Percentiles rank a stretch among this genome's conserved stretches.
Evolutionary conservation across 176 grass and related monocot genomes (phyloP).

Genomic region (Bromus sterilis): DNA sequence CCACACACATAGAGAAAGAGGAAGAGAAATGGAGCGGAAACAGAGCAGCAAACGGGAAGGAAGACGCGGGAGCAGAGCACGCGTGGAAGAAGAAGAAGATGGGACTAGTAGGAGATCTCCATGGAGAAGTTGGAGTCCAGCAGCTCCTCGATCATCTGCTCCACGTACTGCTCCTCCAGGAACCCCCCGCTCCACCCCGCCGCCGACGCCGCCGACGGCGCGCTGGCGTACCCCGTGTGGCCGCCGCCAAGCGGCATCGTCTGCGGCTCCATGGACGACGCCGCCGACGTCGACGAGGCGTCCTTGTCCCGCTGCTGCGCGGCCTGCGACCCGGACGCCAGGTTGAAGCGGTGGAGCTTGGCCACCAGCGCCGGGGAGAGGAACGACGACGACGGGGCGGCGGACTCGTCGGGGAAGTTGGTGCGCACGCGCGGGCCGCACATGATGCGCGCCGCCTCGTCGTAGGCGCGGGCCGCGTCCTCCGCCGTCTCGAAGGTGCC

Average conservation of each 20-base stretch:
- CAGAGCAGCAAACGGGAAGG: neutral
- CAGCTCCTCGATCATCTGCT: constrained; percentile 98
- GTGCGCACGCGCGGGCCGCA: constrained; percentile 72
- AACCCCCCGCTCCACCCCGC: constrained; percentile 34
- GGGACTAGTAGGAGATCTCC: constrained; percentile 63
- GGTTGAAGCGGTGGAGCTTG: constrained; percentile 84
- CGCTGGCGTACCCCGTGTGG: neutral
- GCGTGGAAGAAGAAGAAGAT: neutral
- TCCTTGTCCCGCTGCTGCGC: constrained; percentile 28
- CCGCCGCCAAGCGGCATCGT: neutral
- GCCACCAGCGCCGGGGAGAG: constrained; percentile 70
- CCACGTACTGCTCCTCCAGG: constrained; percentile 84
- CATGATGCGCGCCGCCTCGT: constrained; percentile 95
- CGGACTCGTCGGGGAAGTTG: constrained; percentile 56
- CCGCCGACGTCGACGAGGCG: neutral
- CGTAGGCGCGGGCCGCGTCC: constrained; percentile 94
- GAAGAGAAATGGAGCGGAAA: neutral
- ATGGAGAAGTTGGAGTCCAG: constrained; percentile 90
- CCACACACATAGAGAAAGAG: neutral
- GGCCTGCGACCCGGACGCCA: constrained; percentile 43
- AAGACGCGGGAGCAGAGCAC: neutral
- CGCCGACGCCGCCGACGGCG: neutral
- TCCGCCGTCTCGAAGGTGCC: constrained; percentile 95
- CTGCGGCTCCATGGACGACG: neutral
- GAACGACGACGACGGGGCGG: constrained; percentile 21